phyloP scores from a whole-genome alignment of 352 stramenopile genomes.

The Phytophthora citrophthora region DNA sequence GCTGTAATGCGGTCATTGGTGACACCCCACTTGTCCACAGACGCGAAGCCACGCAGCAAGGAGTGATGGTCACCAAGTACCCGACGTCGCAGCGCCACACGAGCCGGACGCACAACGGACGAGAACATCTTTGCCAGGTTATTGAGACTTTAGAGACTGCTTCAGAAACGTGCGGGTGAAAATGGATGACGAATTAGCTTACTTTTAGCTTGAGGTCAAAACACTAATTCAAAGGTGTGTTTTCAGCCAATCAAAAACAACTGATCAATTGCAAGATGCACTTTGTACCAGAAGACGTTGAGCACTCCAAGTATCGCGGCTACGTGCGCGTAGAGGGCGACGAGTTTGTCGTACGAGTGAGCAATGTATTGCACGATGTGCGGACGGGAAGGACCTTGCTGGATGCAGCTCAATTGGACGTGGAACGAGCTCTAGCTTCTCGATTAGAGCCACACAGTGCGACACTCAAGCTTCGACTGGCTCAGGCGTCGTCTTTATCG shows the following conservation, averaged over 20 bases:
- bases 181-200: slow-evolving; percentile 7
- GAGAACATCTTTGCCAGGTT: slow-evolving; percentile 18
- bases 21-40: slow-evolving; percentile 50
- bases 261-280: slow-evolving; percentile 16
- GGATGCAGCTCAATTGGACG: slow-evolving; percentile 51
- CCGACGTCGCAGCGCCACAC: slow-evolving; percentile 3
- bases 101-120: slow-evolving; percentile 12
- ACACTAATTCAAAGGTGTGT: background rate
- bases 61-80: slow-evolving; percentile 7
- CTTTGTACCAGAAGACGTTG: slow-evolving; percentile 56
- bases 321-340: slow-evolving; percentile 58
- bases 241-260: background rate
- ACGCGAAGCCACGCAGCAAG: slow-evolving; percentile 33
- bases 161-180: slow-evolving; percentile 9
- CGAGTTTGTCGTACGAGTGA: slow-evolving; percentile 62
- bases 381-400: slow-evolving; percentile 33
- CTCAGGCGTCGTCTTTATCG: slow-evolving; percentile 59
- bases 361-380: slow-evolving; percentile 36
- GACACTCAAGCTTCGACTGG: slow-evolving; percentile 65
- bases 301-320: slow-evolving; percentile 48
- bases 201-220: background rate
- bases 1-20: slow-evolving; percentile 73
- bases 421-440: slow-evolving; percentile 55
- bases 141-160: slow-evolving; percentile 21
- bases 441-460: slow-evolving; percentile 48